Percentiles rank a stretch among this genome's conserved stretches.
Conservation (phyloP, 2,329 filamentous ascomycete species). For the Cercospora janseana region DNA sequence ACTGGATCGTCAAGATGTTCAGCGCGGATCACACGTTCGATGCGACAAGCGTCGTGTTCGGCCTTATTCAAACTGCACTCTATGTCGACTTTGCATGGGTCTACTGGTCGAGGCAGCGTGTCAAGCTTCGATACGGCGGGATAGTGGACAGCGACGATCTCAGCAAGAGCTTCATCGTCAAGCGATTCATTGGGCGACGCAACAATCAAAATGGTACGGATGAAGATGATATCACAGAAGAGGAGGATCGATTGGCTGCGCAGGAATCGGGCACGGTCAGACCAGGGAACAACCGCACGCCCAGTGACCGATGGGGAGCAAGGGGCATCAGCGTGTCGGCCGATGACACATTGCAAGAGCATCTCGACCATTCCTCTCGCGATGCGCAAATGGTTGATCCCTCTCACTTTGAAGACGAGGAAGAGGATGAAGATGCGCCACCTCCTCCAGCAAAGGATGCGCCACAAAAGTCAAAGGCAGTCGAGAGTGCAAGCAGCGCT, state of each 20-base stretch:
- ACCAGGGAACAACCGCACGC: conserved; percentile 25
- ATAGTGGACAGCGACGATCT: conserved; percentile 89
- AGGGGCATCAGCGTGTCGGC: conserved; percentile 60
- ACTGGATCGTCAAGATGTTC: conserved; percentile 70
- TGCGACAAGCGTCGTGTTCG: conserved; percentile 76
- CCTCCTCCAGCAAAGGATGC: conserved; percentile 35
- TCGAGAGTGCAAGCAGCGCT: conserved; percentile 30
- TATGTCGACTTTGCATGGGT: conserved; percentile 97
- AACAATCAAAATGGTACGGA: conserved; percentile 36
- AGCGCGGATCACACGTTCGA: conserved; percentile 55
- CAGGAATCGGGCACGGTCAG: conserved; percentile 36
- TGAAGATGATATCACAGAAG: conserved; percentile 58
- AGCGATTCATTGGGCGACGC: conserved; percentile 67
- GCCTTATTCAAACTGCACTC: conserved; percentile 81
- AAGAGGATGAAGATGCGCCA: conserved; percentile 40
- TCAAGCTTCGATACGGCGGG: conserved; percentile 86
- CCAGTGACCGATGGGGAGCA: conserved; percentile 54
- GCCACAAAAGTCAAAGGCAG: conserved; percentile 13
- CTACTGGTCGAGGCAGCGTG: conserved; percentile 87
- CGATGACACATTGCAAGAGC: conserved; percentile 51
- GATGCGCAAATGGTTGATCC: conserved; percentile 46
- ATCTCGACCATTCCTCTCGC: conserved; percentile 25
- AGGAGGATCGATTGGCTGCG: conserved; percentile 53
- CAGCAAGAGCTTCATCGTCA: conserved; percentile 78
- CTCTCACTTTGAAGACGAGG: conserved; percentile 48